phyloP scores from a whole-genome alignment of 306 rosid genomes.

The Gastrolobium bilobum region DNA sequence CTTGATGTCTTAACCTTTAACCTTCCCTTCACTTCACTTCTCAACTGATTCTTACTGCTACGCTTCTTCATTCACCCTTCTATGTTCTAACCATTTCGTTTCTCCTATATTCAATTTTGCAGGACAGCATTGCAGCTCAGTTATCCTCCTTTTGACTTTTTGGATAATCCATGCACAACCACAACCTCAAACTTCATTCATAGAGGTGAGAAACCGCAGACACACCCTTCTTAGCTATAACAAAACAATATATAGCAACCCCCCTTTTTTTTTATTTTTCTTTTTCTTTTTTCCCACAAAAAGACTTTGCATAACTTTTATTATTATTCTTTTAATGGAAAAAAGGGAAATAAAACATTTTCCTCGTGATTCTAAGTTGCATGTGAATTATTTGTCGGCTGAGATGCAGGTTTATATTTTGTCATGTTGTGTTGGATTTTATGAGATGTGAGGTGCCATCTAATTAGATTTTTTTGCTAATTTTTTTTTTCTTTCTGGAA shows the following conservation, averaged over 20 bases:
- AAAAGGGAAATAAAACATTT: neutral
- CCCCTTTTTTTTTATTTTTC: neutral
- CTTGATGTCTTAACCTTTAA: conserved; percentile 10
- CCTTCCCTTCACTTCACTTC: conserved; percentile 30
- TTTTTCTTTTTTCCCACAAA: neutral
- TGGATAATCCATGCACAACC: conserved; percentile 41
- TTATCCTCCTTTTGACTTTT: neutral
- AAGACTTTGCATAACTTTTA: conserved; percentile 9
- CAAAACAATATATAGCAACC: neutral
- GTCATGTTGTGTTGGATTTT: conserved; percentile 34
- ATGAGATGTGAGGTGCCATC: neutral
- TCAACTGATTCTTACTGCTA: neutral
- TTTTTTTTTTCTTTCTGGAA: conserved; percentile 3
- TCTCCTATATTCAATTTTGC: neutral
- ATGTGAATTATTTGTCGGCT: conserved; percentile 39
- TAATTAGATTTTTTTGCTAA: neutral
- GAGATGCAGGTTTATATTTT: conserved; percentile 31
- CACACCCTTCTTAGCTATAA: conserved; percentile 1
- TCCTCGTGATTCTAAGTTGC: conserved; percentile 38
- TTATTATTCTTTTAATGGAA: conserved; percentile 1
- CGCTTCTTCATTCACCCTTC: neutral
- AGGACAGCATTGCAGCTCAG: neutral
- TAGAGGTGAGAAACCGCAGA: conserved; percentile 38
- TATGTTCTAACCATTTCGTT: neutral
- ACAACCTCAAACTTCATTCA: conserved; percentile 20